Base-by-base conservation (phyloP, 352 stramenopile genomes). In the Globisporangium alternatum region DNA sequence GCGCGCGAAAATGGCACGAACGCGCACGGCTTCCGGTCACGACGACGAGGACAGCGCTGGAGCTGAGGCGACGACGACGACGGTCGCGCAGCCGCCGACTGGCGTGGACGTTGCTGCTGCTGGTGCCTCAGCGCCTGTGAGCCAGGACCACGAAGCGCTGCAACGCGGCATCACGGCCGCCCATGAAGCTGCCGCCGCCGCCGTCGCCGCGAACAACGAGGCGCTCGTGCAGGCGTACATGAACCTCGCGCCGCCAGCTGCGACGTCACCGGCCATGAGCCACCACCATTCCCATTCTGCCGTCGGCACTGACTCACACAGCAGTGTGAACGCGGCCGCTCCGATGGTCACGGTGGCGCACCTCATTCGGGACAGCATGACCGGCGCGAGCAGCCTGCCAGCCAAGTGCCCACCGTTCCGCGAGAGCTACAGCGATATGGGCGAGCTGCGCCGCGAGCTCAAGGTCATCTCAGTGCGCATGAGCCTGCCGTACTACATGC, bases 401-500 rank as follows among this genome's bases (percentile, higher is more conserved):
- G 48, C 56, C 13, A 58, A 64, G 35, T 88, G 86, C 54, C 74
- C 80, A 33, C 78, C 78, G 0, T 91, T 93, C 54, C 77, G 82
- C 25, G 81, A 91, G 41, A 91, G 78, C 55, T 93, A 93, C 65
- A 69, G 59, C 45, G 76, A 87, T 69, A 93, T 93, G 84, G 76
- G 76, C 64, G 82, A 93, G 58, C 66, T 93, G 19, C 79, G 84
- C 1, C 80, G 82, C 3, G 82, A 87, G 56, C 76, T 93, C 45
- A 91, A 91, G 54, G 80, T 93, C 58, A 61, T 90, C 7, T 91
- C 81, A 1, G 84, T 93, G 60, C 80, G 86, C 65, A 78, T 75
- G 71, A 82, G 86, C 8, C 59, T 82, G 44, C 84, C 80, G 8
- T 93, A 93, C 57, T 91, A 85, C 62, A 91, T 93, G 81, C 78